Evolutionary conservation across 805 yeast genomes (phyloP).

Genomic region (Candida sithepensis): DNA sequence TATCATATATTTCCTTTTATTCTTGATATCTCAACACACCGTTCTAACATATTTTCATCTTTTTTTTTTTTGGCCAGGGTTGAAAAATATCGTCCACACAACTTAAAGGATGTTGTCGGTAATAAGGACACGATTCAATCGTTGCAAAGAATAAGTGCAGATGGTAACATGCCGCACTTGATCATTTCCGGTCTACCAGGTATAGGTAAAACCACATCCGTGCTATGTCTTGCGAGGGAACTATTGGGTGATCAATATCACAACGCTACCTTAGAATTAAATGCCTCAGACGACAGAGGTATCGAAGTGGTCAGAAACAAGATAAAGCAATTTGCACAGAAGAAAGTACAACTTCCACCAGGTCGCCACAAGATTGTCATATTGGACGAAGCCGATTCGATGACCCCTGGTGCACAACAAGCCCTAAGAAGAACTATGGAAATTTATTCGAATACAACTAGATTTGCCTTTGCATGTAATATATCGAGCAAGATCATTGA

Average conservation of each 20-base stretch:
- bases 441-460: conserved; percentile 87
- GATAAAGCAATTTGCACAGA: conserved; percentile 94
- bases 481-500: conserved; percentile 93
- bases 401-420: conserved; percentile 97
- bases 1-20: too few relatives aligned
- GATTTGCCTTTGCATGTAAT: conserved; percentile 98
- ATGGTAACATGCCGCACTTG: conserved; percentile 97
- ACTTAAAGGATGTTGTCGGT: conserved; percentile 84
- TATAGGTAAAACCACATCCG: conserved; percentile 94
- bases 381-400: conserved; percentile 92
- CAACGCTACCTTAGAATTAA: conserved; percentile 87
- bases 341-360: conserved; percentile 79
- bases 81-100: conserved; percentile 89
- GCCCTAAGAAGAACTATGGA: conserved; percentile 95
- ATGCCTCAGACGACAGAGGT: conserved; percentile 97
- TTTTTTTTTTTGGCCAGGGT: conserved; percentile 50
- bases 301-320: conserved; percentile 93
- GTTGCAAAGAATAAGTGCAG: conserved; percentile 75
- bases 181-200: conserved; percentile 96
- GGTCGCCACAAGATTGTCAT: conserved; percentile 93
- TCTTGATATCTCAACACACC: too few relatives aligned
- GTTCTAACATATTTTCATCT: background rate
- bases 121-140: conserved; percentile 87
- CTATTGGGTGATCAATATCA: conserved; percentile 61
- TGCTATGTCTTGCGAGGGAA: conserved; percentile 84